Evolutionary conservation across 345 rosid genomes (phyloP).

Genomic region (Boechera divaricarpa): DNA sequence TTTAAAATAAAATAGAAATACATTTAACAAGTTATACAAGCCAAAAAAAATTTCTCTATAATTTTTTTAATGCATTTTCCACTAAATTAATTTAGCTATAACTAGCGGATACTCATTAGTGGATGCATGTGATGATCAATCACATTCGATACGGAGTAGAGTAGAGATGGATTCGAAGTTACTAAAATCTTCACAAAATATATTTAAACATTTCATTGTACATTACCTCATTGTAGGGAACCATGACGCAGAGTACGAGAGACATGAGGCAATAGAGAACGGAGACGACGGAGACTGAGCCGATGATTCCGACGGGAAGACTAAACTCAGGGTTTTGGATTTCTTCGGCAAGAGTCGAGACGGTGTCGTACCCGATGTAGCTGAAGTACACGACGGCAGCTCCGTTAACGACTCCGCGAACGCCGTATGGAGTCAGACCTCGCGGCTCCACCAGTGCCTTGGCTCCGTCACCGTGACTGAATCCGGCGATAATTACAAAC

Average conservation of each 20-base stretch:
- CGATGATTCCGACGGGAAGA: conserved; percentile 84
- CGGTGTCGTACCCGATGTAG: conserved; percentile 91
- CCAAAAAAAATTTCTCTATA: too few relatives aligned
- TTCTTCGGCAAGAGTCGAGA: conserved; percentile 95
- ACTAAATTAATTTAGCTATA: too few relatives aligned
- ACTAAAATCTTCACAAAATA: neutral
- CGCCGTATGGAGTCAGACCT: conserved; percentile 84
- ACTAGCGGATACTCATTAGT: too few relatives aligned
- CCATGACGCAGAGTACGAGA: conserved; percentile 73
- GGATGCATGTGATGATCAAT: too few relatives aligned
- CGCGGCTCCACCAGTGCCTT: conserved; percentile 72
- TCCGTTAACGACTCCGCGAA: conserved; percentile 75
- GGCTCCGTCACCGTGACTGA: conserved; percentile 60
- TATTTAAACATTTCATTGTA: neutral
- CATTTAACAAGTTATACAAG: too few relatives aligned
- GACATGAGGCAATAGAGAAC: conserved; percentile 84
- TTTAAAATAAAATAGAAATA: too few relatives aligned
- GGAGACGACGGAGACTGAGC: conserved; percentile 80
- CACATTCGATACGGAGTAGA: too few relatives aligned
- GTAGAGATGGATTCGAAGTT: too few relatives aligned
- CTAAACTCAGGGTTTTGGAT: conserved; percentile 79
- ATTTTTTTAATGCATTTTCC: too few relatives aligned
- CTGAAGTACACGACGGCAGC: conserved; percentile 92
- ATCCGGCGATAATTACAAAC: conserved; percentile 71
- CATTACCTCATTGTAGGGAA: conserved; percentile 76